Base-by-base conservation (phyloP, 2,329 filamentous ascomycete species). In the Mollisia scopiformis region DNA sequence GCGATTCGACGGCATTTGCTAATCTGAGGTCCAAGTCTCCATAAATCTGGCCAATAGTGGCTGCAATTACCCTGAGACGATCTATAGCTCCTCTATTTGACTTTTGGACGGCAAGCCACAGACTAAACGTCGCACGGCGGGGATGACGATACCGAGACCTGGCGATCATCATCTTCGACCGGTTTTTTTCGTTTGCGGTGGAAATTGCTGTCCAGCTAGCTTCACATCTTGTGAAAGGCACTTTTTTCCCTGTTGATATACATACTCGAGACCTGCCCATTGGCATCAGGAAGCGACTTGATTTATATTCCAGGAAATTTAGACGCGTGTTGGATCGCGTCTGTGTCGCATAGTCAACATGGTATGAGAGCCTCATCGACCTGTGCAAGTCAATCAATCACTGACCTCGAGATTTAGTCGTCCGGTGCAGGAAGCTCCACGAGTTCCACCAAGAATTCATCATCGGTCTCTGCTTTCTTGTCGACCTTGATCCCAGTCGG, bases 401-500 rank as follows among this genome's bases (percentile, higher is more conserved):
- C 47, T 58, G 19, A 58, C 47, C 6, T 21, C n/a, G 7, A 16
- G 25, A 19, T 46, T 3, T 14, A 57, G 59, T 58, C 59, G 25
- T 51, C 52, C 2, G 58, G 58, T 21, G 37, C 58, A 19, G 46
- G 46, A n/a, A 51, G 41, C 11, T 53, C 58, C 30, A 58, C 55
- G 16, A 39, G 14, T 10, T 62, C 55, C 8, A 14, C 37, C 8
- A 56, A 62, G 27, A 55, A 62, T 28, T 35, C 41, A 11, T 62
- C 59, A 11, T 62, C 59, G 1, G 35, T 68, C 5, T 74, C 71
- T 3, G 77, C 76, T n/a, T 74, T 85, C 39, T 63, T 84, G 21
- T 77, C 78, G 37, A 82, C 80, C 7, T 72, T 85, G 58, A 66
- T 84, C 27, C 76, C 81, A 19, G 69, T 82, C 25, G 68, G 80